Percentiles rank a stretch among this genome's conserved stretches.
These are phyloP conservation scores for Vaccinium corymbosum DNA, from an alignment of 148 eudicot genomes.

Conservation along the genomic window DNA sequence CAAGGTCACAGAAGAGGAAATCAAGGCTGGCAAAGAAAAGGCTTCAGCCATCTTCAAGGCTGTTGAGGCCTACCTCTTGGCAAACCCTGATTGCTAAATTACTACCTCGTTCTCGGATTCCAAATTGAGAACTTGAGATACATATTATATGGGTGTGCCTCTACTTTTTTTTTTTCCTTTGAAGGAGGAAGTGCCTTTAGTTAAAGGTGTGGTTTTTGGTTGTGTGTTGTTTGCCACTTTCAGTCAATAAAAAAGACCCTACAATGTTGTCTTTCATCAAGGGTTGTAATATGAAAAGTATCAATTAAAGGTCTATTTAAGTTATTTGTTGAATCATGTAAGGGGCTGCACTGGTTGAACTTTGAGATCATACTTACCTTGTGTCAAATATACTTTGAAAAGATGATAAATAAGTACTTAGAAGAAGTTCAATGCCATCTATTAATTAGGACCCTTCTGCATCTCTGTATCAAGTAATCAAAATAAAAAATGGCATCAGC, in stretches of 20 bases:
- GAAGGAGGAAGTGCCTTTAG: not conserved
- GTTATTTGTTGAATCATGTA: too few relatives aligned
- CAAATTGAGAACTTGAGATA: not conserved
- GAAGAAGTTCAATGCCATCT: too few relatives aligned
- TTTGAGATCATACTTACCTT: not conserved
- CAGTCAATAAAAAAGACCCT: not conserved
- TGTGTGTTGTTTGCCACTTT: not conserved
- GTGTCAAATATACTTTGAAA: too few relatives aligned
- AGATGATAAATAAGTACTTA: too few relatives aligned
- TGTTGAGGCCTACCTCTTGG: not conserved
- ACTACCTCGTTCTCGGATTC: not conserved
- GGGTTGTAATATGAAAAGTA: not conserved
- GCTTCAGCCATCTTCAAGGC: conserved; percentile 7
- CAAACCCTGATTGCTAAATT: not conserved
- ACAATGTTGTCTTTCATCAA: not conserved
- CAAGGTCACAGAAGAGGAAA: not conserved
- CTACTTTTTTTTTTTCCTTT: not conserved
- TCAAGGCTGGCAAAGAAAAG: not conserved
- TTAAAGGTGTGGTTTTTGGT: not conserved
- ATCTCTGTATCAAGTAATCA: too few relatives aligned
- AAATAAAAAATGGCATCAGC: too few relatives aligned
- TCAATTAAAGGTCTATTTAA: not conserved
- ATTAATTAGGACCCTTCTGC: too few relatives aligned
- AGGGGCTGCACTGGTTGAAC: not conserved
- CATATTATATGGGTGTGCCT: not conserved